These are phyloP conservation scores for Lachancea sp. DNA, from an alignment of 805 yeast species.

Conservation along the genomic window DNA sequence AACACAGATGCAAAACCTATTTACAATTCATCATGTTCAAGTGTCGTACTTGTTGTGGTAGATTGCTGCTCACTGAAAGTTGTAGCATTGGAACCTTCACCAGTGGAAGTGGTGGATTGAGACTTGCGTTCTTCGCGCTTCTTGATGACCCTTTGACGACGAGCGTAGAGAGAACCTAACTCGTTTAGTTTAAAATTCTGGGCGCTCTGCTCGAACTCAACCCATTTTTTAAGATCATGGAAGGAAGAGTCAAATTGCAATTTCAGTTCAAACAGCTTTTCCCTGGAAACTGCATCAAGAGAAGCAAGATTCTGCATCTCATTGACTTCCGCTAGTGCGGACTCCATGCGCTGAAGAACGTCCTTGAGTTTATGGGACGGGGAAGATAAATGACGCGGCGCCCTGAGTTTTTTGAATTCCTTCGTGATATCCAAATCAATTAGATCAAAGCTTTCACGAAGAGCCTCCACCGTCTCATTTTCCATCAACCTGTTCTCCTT, in stretches of 20 bases:
- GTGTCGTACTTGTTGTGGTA: not conserved
- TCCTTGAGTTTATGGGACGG: conserved; percentile 12
- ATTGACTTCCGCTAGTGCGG: conserved; percentile 13
- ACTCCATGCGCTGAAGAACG: conserved; percentile 12
- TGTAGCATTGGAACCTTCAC: not conserved
- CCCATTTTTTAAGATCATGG: conserved; percentile 13
- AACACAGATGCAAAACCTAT: not conserved
- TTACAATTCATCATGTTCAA: conserved; percentile 20
- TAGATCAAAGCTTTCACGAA: conserved; percentile 40
- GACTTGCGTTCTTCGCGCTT: conserved; percentile 23
- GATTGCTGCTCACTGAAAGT: not conserved
- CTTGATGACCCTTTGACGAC: conserved; percentile 21
- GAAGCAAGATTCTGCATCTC: conserved; percentile 24
- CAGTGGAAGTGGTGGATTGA: conserved; percentile 7
- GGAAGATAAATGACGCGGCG: conserved; percentile 18
- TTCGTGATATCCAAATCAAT: conserved; percentile 46
- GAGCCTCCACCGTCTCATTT: conserved; percentile 39
- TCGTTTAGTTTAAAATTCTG: conserved; percentile 31
- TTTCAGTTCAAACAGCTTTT: conserved; percentile 30
- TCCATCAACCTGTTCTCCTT: conserved; percentile 41
- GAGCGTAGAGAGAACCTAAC: conserved; percentile 20
- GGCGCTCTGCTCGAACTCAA: conserved; percentile 15
- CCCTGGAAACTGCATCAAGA: conserved; percentile 21
- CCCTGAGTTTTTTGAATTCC: conserved; percentile 42
- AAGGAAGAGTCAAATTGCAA: conserved; percentile 21